These are phyloP conservation scores for Didymella sp. DNA, from an alignment of 2,329 filamentous ascomycete species.

Conservation along the genomic window DNA sequence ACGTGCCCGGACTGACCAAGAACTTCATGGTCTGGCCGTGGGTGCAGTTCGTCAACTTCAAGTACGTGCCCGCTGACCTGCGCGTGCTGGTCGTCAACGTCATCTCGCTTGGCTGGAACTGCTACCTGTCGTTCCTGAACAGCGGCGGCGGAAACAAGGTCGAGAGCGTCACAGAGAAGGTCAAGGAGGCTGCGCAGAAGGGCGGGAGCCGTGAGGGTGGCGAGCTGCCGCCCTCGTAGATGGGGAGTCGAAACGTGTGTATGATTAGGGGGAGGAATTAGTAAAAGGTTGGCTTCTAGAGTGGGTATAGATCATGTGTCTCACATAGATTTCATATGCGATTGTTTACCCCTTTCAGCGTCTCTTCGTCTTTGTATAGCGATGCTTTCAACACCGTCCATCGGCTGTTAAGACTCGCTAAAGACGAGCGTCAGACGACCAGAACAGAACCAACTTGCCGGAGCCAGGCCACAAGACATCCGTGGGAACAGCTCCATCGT, in stretches of 20 bases:
- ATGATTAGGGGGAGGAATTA: not conserved
- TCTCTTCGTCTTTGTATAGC: no score
- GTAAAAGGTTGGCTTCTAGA: no score
- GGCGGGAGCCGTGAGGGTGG: slow-evolving; percentile 32
- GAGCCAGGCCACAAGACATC: no score
- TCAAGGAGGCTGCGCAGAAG: slow-evolving; percentile 17
- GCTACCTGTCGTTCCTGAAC: slow-evolving; percentile 52
- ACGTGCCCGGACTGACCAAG: slow-evolving; percentile 73
- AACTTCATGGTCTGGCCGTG: slow-evolving; percentile 90
- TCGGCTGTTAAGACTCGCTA: no score
- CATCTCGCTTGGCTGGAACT: slow-evolving; percentile 58
- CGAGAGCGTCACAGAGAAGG: not conserved
- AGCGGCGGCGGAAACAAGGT: slow-evolving; percentile 33
- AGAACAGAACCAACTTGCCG: no score
- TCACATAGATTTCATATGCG: not conserved
- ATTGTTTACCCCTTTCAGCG: not conserved
- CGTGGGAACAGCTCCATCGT: no score
- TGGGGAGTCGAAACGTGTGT: not conserved
- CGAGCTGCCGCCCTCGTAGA: slow-evolving; percentile 36
- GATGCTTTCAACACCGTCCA: no score
- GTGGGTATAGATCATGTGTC: not conserved
- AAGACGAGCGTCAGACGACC: no score
- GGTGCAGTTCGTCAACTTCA: slow-evolving; percentile 88
- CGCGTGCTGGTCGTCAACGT: slow-evolving; percentile 87
- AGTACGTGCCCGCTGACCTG: slow-evolving; percentile 81